Evolutionary conservation across 1,139 yeast species (phyloP).

Genomic region (Arxiozyma heterogenica): DNA sequence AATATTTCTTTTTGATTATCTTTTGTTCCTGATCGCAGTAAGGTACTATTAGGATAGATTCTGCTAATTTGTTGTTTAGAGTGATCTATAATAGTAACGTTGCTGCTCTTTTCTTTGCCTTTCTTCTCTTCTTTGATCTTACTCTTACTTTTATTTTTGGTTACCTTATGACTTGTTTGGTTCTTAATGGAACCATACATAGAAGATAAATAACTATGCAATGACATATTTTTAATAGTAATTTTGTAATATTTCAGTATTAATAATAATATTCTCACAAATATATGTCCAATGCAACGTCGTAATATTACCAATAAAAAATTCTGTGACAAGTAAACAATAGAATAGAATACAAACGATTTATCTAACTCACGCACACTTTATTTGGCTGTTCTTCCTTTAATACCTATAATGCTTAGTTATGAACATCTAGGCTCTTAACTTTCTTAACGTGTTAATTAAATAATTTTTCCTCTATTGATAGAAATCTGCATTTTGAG

Average conservation of each 20-base stretch:
- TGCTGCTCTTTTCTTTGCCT: constrained; percentile 5
- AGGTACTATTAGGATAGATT: neutral
- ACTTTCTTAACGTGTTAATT: too few relatives aligned
- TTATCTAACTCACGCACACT: neutral
- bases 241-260: neutral
- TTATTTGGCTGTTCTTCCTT: neutral
- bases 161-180: constrained; percentile 7
- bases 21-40: neutral
- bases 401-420: too few relatives aligned
- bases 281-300: too few relatives aligned
- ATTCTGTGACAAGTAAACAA: neutral
- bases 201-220: constrained; percentile 45
- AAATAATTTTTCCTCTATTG: too few relatives aligned
- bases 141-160: constrained; percentile 15
- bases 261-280: neutral
- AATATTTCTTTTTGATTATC: neutral
- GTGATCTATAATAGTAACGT: neutral
- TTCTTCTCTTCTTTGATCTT: constrained; percentile 21
- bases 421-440: neutral
- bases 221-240: constrained; percentile 32
- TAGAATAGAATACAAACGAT: neutral
- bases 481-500: too few relatives aligned
- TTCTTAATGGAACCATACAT: constrained; percentile 33
- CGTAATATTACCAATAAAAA: neutral
- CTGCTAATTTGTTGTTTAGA: neutral